phyloP scores from a whole-genome alignment of 768 basidiomycete genomes.

The Tubosaeta sp. region DNA sequence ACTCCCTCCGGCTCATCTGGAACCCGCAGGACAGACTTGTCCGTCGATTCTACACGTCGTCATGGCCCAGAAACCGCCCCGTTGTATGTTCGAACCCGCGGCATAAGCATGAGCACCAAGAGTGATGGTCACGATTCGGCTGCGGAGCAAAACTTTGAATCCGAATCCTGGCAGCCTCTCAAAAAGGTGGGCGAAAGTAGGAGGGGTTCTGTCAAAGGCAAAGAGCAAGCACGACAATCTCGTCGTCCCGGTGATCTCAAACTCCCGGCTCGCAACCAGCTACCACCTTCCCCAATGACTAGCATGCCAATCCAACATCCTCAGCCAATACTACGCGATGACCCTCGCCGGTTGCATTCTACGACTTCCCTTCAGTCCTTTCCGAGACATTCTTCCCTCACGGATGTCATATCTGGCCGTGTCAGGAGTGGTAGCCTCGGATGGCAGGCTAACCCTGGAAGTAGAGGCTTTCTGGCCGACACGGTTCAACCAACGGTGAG shows the following conservation, averaged over 20 bases:
- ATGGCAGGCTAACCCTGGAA: constrained; percentile 31
- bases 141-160: constrained; percentile 44
- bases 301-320: constrained; percentile 33
- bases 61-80: constrained; percentile 24
- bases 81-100: constrained; percentile 47
- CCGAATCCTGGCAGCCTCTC: constrained; percentile 47
- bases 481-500: constrained; percentile 23
- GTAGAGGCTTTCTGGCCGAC: constrained; percentile 18
- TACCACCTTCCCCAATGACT: constrained; percentile 29
- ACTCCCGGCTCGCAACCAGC: constrained; percentile 53
- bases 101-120: constrained; percentile 50
- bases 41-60: constrained; percentile 23
- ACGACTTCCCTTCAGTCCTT: constrained; percentile 38
- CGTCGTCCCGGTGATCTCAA: constrained; percentile 57
- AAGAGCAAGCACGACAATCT: constrained; percentile 38
- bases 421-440: constrained; percentile 62
- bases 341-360: constrained; percentile 35
- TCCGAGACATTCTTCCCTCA: constrained; percentile 28
- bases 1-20: constrained; percentile 34
- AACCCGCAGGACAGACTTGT: constrained; percentile 26
- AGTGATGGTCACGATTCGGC: constrained; percentile 39
- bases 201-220: constrained; percentile 45
- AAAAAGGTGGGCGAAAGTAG: constrained; percentile 39
- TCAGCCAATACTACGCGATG: constrained; percentile 37
- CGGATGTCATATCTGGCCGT: constrained; percentile 39